Percentiles rank a stretch among this genome's conserved stretches.
These are phyloP conservation scores for Globisporangium emineosum DNA, from an alignment of 352 stramenopile species.

Conservation along the genomic window DNA sequence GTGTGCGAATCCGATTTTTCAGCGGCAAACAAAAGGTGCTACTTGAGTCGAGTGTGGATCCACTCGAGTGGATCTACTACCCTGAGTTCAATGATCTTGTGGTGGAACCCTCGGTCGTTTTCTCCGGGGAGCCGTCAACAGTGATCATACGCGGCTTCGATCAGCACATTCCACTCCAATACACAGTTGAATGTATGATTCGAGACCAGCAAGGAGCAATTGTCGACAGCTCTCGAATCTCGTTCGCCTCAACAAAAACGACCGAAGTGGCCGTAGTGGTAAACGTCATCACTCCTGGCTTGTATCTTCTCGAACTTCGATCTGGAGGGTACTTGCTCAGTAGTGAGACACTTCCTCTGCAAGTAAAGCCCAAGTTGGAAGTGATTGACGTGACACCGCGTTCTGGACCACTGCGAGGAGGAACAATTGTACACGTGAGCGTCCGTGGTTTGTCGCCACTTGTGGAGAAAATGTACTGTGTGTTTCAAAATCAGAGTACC, in stretches of 20 bases:
- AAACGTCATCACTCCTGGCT: constrained; percentile 1
- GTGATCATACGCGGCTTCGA: constrained; percentile 1
- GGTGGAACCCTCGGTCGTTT: neutral
- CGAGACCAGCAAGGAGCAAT: neutral
- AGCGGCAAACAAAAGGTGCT: neutral
- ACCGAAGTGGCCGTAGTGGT: neutral
- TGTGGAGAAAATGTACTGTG: constrained; percentile 21
- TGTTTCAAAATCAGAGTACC: constrained; percentile 22
- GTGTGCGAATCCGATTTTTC: neutral
- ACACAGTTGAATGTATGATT: neutral
- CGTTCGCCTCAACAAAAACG: neutral
- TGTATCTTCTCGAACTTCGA: constrained; percentile 6
- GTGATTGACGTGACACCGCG: neutral
- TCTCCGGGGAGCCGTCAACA: neutral
- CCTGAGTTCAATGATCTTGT: neutral
- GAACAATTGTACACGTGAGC: constrained; percentile 23
- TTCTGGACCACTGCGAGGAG: constrained; percentile 27
- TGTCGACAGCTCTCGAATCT: neutral
- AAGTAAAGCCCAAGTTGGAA: constrained; percentile 4
- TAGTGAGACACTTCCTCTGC: neutral
- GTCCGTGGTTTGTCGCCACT: constrained; percentile 11
- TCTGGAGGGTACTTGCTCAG: constrained; percentile 5
- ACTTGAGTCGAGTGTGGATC: neutral
- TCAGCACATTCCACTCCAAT: neutral
- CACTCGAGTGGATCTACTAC: constrained; percentile 12